Percentiles rank a stretch among this genome's conserved stretches.
Evolutionary conservation across 768 basidiomycete species (phyloP).

Genomic region (Mycena filopes): DNA sequence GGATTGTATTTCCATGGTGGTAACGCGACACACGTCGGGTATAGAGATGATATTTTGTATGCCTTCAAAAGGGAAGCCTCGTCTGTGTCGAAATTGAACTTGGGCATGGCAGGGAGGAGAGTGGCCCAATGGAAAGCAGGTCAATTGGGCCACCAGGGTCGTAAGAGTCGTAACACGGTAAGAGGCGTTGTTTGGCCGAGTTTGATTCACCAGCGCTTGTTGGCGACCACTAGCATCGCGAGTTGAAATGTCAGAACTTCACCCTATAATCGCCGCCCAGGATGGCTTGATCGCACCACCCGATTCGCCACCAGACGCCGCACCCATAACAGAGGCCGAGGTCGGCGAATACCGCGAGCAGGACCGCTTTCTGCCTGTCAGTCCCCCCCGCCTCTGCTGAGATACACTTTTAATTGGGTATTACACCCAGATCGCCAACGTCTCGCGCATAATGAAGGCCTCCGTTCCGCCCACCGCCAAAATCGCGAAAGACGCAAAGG

Average conservation of each 20-base stretch:
- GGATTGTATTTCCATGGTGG: background rate
- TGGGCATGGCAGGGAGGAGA: constrained; percentile 54
- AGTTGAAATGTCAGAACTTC: background rate
- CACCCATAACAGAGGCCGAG: constrained; percentile 78
- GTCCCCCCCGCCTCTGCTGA: constrained; percentile 37
- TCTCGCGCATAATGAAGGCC: constrained; percentile 95
- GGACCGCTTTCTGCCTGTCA: constrained; percentile 91
- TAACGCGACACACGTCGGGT: constrained; percentile 73
- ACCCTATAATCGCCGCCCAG: constrained; percentile 24
- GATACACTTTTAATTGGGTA: background rate
- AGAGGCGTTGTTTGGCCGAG: no score
- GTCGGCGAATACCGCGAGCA: constrained; percentile 96
- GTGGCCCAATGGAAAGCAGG: no score
- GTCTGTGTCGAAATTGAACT: constrained; percentile 76
- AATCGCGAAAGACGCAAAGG: constrained; percentile 98
- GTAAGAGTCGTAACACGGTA: no score
- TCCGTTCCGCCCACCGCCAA: constrained; percentile 92
- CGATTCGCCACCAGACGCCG: constrained; percentile 17
- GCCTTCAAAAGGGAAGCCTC: constrained; percentile 87
- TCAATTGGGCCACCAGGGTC: no score
- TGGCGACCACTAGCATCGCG: no score
- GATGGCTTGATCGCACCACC: background rate
- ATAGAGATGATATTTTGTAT: constrained; percentile 83
- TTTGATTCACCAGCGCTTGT: no score
- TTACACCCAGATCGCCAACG: constrained; percentile 89